Evolutionary conservation across 2,329 filamentous ascomycete genomes (phyloP), one percentile per base, ranked within the genome.

Genomic region (Aspergillus brunneoviolaceus): DNA sequence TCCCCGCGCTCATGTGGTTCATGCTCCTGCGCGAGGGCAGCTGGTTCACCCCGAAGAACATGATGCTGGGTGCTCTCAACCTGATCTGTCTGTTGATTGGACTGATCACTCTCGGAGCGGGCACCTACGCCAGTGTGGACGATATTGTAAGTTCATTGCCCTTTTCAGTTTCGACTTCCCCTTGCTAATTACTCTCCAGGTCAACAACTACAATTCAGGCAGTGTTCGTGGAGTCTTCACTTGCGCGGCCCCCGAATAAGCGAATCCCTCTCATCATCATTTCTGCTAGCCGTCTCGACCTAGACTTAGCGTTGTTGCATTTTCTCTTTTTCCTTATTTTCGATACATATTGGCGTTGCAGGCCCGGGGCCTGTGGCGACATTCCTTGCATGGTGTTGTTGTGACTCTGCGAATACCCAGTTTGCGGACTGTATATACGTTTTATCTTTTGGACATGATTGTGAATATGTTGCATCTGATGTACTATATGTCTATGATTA

Each of bases 101-200:
- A 1, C 51, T 93, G 16, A 82, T 92, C 65, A 93, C 93, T 76
- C 77, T 96, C 53, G 87, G 82, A 0, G 89, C 81, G 0, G 92
- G 92, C 42, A 96, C 91, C 1, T 96, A 96, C 70, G 87, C 85
- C 39, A 88, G 85, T 72, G 51, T 70, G 25, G 60, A 69, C 48
- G 68, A 71, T 55, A 69, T 71, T 64, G 74, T 77, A 67, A 72
- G 75, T 69, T 63, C 58, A 16, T 14, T 11, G 2, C 6, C 12
- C 19, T 35, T 5, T 54, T 16, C 10, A 33, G 16, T n/a, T 45
- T 5, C 2, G 11, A 12, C 3, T 35, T 2, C 0, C 21, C 2
- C 12, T 49, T 42, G 39, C 60, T 63, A 52, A 64, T 33, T 16
- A 1, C 16, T 25, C 12, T 23, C 3, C 27, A 55, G 53, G 27